phyloP scores from a whole-genome alignment of 768 basidiomycete species.

The Panaeolus cyanescens region DNA sequence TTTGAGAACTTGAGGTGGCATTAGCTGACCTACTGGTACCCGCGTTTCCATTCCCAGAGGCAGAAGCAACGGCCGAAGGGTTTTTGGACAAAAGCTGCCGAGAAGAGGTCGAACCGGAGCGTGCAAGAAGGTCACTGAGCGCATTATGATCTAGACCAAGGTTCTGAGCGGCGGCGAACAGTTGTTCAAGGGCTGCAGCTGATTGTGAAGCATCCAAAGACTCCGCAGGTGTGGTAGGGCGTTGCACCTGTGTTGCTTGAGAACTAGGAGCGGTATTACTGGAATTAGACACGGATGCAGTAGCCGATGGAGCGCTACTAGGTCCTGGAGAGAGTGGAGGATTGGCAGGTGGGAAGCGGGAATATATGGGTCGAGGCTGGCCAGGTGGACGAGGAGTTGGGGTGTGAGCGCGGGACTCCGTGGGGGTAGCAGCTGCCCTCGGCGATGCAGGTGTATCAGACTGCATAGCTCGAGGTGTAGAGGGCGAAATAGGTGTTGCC shows the following conservation, averaged over 20 bases:
- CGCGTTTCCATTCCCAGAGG: constrained; percentile 9
- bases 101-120: constrained; percentile 69
- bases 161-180: constrained; percentile 75
- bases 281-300: constrained; percentile 15
- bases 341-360: constrained; percentile 34
- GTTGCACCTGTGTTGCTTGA: constrained; percentile 12
- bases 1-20: constrained; percentile 6
- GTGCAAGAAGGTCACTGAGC: constrained; percentile 68
- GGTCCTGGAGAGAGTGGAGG: constrained; percentile 17
- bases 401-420: constrained; percentile 14
- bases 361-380: constrained; percentile 27
- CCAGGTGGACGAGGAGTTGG: constrained; percentile 17
- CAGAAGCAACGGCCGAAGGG: constrained; percentile 13
- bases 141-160: constrained; percentile 76
- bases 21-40: constrained; percentile 18
- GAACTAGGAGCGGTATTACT: constrained; percentile 11
- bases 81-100: constrained; percentile 27
- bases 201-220: constrained; percentile 25
- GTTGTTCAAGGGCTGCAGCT: constrained; percentile 61
- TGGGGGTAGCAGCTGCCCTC: constrained; percentile 9
- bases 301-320: constrained; percentile 10
- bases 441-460: constrained; percentile 19
- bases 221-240: constrained; percentile 12
- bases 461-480: constrained; percentile 27
- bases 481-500: constrained; percentile 25